phyloP scores from a whole-genome alignment of 106 monocot species.

The Dioscorea alata region DNA sequence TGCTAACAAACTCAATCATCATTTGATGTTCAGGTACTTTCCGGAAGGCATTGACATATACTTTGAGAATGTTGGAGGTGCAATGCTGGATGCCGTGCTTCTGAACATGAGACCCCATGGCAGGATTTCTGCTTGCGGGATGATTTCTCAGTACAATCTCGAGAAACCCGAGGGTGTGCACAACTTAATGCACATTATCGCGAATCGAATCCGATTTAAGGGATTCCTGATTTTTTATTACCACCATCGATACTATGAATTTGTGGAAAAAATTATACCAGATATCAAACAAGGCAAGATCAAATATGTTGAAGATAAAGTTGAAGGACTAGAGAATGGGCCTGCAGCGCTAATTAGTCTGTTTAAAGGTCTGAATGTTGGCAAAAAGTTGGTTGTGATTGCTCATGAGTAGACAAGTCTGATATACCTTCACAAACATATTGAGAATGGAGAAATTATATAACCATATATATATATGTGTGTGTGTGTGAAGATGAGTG shows the following conservation, averaged over 20 bases:
- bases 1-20: not conserved
- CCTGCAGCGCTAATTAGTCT: slow-evolving; percentile 41
- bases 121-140: slow-evolving; percentile 4
- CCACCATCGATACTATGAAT: slow-evolving; percentile 9
- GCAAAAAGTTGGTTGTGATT: slow-evolving; percentile 44
- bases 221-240: slow-evolving; percentile 29
- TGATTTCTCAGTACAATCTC: slow-evolving; percentile 12
- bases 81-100: slow-evolving; percentile 7
- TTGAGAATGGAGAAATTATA: too few species aligned
- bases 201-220: slow-evolving; percentile 27
- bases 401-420: slow-evolving; percentile 10
- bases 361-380: slow-evolving; percentile 39
- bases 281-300: slow-evolving; percentile 37
- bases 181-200: slow-evolving; percentile 18
- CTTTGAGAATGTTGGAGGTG: slow-evolving; percentile 4
- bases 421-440: too few species aligned
- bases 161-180: slow-evolving; percentile 13
- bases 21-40: slow-evolving; percentile 1
- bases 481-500: too few species aligned
- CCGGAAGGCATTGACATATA: slow-evolving; percentile 10
- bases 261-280: slow-evolving; percentile 16
- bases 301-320: slow-evolving; percentile 34
- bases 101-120: slow-evolving; percentile 4
- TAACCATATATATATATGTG: too few species aligned
- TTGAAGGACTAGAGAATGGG: slow-evolving; percentile 40